Evolutionary conservation across 1,284 basidiomycete species (phyloP).

Genomic region (Cutaneotrichosporon dermatis): DNA sequence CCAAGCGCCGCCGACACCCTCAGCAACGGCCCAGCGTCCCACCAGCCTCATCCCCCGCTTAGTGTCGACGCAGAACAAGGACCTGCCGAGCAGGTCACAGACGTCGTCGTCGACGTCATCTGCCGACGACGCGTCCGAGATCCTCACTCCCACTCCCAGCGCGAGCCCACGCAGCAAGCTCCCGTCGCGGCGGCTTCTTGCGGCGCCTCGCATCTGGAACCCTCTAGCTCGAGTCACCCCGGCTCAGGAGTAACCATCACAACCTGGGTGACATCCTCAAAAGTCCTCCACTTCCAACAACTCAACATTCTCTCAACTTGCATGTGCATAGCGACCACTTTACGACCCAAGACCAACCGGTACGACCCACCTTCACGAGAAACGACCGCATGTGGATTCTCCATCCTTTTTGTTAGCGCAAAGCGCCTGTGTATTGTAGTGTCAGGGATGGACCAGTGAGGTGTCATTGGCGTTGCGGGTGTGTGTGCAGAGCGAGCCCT

Average conservation of each 20-base stretch:
- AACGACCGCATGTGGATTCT: conserved; percentile 1
- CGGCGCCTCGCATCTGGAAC: conserved; percentile 6
- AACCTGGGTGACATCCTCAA: not conserved
- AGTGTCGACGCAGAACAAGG: not conserved
- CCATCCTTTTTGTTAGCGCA: not conserved
- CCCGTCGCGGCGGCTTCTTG: conserved; percentile 1
- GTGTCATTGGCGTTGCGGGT: no score
- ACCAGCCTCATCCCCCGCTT: conserved; percentile 14
- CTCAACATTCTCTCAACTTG: no score
- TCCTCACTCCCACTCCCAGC: not conserved
- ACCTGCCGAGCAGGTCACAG: not conserved
- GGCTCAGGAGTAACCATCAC: not conserved
- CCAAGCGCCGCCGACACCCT: conserved; percentile 2
- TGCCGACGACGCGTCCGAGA: not conserved
- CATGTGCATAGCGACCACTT: not conserved
- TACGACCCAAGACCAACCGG: not conserved
- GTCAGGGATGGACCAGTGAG: no score
- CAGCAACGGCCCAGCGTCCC: not conserved
- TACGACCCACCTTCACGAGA: not conserved
- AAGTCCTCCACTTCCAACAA: not conserved
- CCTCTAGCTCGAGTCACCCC: not conserved
- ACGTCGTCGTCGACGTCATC: not conserved
- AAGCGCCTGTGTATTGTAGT: conserved; percentile 2
- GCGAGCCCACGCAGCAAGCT: conserved; percentile 5
- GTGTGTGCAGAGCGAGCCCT: not conserved